A percentile compares a stretch with the other conserved stretches of the same genome.
These are phyloP conservation scores for Lactarius sp. DNA, from an alignment of 768 basidiomycete genomes.

Conservation along the genomic window DNA sequence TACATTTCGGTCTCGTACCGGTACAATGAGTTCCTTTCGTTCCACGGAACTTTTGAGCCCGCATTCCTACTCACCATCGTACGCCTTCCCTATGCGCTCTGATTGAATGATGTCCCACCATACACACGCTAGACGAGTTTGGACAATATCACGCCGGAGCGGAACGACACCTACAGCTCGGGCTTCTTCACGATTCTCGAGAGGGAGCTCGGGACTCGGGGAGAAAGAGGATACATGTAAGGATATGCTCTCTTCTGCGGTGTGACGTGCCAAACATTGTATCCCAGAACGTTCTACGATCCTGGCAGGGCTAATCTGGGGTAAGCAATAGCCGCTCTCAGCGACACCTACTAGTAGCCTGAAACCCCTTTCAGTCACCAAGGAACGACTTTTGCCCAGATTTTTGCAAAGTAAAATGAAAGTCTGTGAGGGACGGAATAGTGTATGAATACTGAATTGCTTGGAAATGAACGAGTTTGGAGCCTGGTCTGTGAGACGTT, in stretches of 20 bases:
- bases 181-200: slow-evolving; percentile 51
- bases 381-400: slow-evolving; percentile 44
- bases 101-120: neutral
- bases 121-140: slow-evolving; percentile 44
- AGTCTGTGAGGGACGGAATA: neutral
- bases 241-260: slow-evolving; percentile 14
- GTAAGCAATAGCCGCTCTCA: slow-evolving; percentile 32
- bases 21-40: slow-evolving; percentile 57
- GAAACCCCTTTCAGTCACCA: slow-evolving; percentile 33
- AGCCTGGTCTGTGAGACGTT: too few relatives aligned
- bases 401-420: slow-evolving; percentile 32
- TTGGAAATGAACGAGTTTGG: too few relatives aligned
- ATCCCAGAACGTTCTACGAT: slow-evolving; percentile 43
- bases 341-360: neutral
- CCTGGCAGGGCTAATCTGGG: slow-evolving; percentile 48
- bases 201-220: slow-evolving; percentile 45
- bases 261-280: neutral
- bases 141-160: slow-evolving; percentile 46
- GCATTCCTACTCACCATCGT: slow-evolving; percentile 58
- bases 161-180: slow-evolving; percentile 51
- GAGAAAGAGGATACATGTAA: slow-evolving; percentile 59
- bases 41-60: slow-evolving; percentile 59
- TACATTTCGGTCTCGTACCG: slow-evolving; percentile 51
- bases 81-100: slow-evolving; percentile 29
- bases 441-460: neutral